Base-by-base conservation (phyloP, 805 yeast species). In the Saturnispora bothae region DNA sequence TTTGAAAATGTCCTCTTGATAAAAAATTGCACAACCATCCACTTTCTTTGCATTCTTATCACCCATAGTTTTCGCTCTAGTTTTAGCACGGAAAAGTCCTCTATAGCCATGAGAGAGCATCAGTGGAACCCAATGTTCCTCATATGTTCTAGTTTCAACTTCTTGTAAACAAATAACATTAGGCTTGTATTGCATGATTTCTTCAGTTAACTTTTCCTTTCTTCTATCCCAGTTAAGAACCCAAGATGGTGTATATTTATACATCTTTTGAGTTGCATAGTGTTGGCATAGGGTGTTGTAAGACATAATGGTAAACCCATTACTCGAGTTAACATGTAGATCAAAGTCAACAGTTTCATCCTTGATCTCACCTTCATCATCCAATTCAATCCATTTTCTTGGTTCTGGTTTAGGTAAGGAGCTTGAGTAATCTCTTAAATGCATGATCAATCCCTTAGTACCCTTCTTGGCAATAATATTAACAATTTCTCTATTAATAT, bases 1-100 rank as follows among this genome's bases (percentile, higher is more conserved):
- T 41, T 73, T 70, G 59, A 89, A 85, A 53, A 80, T 77, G 34
- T 68, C 60, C 25, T 73, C 64, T 51, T 74, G 80, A 65, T 71
- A 92, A 56, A 89, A 89, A 1, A 88, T 77, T n/a, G 96, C 96
- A 69, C 98, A 92, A 10, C 99, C 99, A 59, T 92, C 99, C 33
- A 92, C 98, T 52, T 82, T 83, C 58, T 79, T 80, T 19, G 94
- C 78, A 48, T 84, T 95, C 42, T 63, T 65, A 43, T 77, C 80
- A 44, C 68, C 63, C 94, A 85, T 83, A 9, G 96, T 86, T 61
- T 83, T 83, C 1, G 96, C 88, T 55, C 99, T 73, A 19, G 94
- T 82, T 61, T 92, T 92, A 39, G 81, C 82, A 60, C 78, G 83
- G 63, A 85, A 88, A 19, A 75, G 59, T 27, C 94, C 88, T 48